Evolutionary conservation across 768 basidiomycete species (phyloP), one percentile per base, ranked within the genome.

Genomic region (Collybia sordida): DNA sequence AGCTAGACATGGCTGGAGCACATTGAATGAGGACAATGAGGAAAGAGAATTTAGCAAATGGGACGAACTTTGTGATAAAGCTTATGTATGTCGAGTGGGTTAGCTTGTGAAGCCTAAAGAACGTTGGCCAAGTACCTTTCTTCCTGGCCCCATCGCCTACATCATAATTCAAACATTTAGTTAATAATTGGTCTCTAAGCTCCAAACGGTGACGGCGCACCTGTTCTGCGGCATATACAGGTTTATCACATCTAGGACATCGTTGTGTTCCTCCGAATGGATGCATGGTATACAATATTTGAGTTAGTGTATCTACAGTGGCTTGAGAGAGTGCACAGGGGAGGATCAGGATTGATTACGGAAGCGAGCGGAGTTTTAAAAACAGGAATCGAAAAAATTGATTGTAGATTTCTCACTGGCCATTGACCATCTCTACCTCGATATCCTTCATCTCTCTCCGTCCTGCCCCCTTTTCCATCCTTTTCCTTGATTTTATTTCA

Each of bases 141-240:
- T 81, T 19, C 88, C 93, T 46, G 93, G 93, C 17, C 93, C 93
- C 75, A 94, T 83, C 24, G 81, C 81, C 88, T 91, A 57, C n/a
- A n/a, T n/a, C n/a, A 50, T 49, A 31, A 3, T 14, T 45, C 45
- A 53, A 52, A 59, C 41, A 58, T 36, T 12, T 42, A 24, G 42
- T 45, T 22, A 17, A n/a, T 50, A 23, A 1, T 49, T 35, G 21
- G 15, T 15, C 47, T 35, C 40, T 37, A 42, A 24, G 24, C 25
- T 17, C 17, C 37, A 27, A 45, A 38, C 12, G 23, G 27, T 9
- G 19, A 4, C 12, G 1, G 65, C 75, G 55, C 52, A 86, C 89
- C 80, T 94, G 90, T 66, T 95, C 92, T 45, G 91, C 92, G 52
- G 87, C 88, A 68, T 95, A 95, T 25, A 94, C 93, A 0, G 79